Evolutionary conservation across 805 yeast species (phyloP).

Genomic region (Metschnikowia dekortorum): DNA sequence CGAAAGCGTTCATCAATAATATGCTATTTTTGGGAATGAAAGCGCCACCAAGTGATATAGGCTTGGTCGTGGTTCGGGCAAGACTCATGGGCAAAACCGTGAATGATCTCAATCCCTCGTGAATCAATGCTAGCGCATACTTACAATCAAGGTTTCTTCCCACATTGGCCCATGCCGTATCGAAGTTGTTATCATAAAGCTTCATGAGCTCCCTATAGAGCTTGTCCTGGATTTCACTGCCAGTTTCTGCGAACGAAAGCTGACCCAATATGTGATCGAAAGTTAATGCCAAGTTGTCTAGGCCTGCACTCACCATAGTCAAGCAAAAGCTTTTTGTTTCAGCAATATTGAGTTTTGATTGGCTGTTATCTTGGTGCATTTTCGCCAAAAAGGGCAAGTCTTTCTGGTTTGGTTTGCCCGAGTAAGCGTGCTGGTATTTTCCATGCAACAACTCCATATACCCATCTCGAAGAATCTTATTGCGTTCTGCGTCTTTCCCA

Average conservation of each 20-base stretch:
- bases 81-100: constrained; percentile 65
- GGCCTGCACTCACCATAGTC: constrained; percentile 76
- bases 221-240: constrained; percentile 36
- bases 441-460: constrained; percentile 43
- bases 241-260: constrained; percentile 41
- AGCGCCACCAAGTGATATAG: constrained; percentile 36
- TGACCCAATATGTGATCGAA: constrained; percentile 60
- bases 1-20: constrained; percentile 62
- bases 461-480: constrained; percentile 40
- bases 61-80: constrained; percentile 57
- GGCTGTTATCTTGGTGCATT: constrained; percentile 17
- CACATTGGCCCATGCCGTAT: constrained; percentile 27
- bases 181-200: background rate
- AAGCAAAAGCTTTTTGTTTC: constrained; percentile 61
- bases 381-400: background rate
- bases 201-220: constrained; percentile 30
- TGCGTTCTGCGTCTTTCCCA: constrained; percentile 13
- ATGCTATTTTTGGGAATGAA: constrained; percentile 54
- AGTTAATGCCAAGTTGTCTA: constrained; percentile 66
- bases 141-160: constrained; percentile 33
- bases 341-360: constrained; percentile 29
- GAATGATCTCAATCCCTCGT: constrained; percentile 59
- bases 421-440: background rate
- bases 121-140: constrained; percentile 53
- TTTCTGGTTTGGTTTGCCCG: background rate